Percentiles rank a stretch among this genome's conserved stretches.
Conservation (phyloP, 2,329 filamentous ascomycete species). For the Macrophomina pseudophaseolina region DNA sequence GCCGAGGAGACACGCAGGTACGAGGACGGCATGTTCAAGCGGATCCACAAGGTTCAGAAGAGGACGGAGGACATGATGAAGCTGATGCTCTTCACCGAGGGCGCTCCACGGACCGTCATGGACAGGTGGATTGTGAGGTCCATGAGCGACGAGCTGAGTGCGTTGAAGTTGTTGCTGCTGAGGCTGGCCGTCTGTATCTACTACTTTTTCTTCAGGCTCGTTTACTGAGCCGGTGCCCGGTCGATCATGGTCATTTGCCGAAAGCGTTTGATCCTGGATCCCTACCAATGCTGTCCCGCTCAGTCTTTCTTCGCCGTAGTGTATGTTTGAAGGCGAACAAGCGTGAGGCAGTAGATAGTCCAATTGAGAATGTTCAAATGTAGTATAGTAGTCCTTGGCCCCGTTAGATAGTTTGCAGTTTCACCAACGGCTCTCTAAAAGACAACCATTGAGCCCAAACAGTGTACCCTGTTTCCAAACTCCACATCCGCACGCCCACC, state of each 20-base stretch:
- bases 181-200: not conserved
- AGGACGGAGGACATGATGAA: constrained; percentile 10
- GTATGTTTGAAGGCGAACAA: too few species aligned
- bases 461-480: not conserved
- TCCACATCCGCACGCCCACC: not conserved
- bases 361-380: too few species aligned
- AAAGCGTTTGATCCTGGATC: not conserved
- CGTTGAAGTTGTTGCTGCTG: not conserved
- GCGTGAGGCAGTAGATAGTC: too few species aligned
- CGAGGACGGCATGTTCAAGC: not conserved
- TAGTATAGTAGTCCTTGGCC: too few species aligned
- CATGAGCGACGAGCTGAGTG: constrained; percentile 1
- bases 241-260: not conserved
- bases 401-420: too few species aligned
- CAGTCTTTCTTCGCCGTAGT: not conserved
- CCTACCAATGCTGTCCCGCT: not conserved
- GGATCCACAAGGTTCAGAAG: constrained; percentile 6
- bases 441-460: too few species aligned
- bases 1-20: not conserved
- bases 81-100: not conserved
- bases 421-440: too few species aligned
- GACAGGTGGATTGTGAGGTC: constrained; percentile 10
- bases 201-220: constrained; percentile 3
- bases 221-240: not conserved
- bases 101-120: not conserved